Conservation (phyloP, 768 basidiomycete genomes). For the Serpula lacrymans region DNA sequence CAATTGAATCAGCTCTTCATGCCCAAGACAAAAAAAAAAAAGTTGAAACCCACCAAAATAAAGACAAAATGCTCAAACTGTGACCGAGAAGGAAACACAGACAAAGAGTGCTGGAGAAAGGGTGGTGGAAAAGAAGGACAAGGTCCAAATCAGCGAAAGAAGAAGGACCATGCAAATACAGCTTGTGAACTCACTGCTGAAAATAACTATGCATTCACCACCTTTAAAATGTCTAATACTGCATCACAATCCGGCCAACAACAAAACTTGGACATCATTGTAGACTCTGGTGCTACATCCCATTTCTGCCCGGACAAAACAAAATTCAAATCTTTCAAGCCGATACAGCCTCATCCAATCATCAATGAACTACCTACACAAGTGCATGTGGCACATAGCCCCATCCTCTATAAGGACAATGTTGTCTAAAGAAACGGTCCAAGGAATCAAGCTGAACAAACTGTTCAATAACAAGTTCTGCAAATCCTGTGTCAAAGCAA, state of each 20-base stretch:
- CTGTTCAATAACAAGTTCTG: conserved; percentile 16
- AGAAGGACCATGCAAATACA: neutral
- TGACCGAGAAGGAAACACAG: conserved; percentile 21
- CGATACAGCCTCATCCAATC: neutral
- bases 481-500: conserved; percentile 1
- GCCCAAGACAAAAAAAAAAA: too few species aligned
- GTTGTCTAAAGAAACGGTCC: conserved; percentile 1
- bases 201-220: conserved; percentile 1
- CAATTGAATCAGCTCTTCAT: too few species aligned
- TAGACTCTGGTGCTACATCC: conserved; percentile 65
- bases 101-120: conserved; percentile 24
- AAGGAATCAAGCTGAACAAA: conserved; percentile 3
- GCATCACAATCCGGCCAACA: too few species aligned
- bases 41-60: too few species aligned
- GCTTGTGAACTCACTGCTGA: neutral
- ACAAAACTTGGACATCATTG: conserved; percentile 65
- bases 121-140: conserved; percentile 35
- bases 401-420: conserved; percentile 1
- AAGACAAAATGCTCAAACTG: too few species aligned
- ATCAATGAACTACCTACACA: conserved; percentile 2
- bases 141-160: conserved; percentile 19
- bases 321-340: neutral
- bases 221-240: too few species aligned
- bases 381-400: neutral
- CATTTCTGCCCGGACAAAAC: conserved; percentile 1